Percentiles rank a stretch among this genome's conserved stretches.
Conservation (phyloP, 2,329 filamentous ascomycete genomes). For the Aspergillus floridensis region DNA sequence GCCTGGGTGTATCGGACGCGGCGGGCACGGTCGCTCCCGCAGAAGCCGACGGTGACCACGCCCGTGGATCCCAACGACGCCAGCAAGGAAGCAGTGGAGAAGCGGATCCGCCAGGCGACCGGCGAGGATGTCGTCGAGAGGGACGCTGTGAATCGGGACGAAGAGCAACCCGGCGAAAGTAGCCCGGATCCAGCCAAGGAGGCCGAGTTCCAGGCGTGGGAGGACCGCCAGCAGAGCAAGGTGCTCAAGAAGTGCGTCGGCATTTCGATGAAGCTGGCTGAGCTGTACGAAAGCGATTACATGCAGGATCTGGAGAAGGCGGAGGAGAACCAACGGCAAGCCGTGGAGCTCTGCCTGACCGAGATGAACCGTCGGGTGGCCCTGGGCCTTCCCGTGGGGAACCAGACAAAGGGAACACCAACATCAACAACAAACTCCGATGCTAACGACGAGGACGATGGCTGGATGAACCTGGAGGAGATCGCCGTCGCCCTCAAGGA, state of each 20-base stretch:
- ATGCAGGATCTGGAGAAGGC: slow-evolving; percentile 71
- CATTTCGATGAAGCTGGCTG: slow-evolving; percentile 78
- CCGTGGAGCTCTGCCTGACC: slow-evolving; percentile 73
- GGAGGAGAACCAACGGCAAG: slow-evolving; percentile 73
- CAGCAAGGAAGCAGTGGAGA: no score
- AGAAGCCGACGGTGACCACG: slow-evolving; percentile 24
- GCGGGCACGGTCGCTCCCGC: slow-evolving; percentile 18
- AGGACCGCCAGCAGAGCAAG: slow-evolving; percentile 54
- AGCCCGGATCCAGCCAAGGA: not conserved
- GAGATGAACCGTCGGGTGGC: slow-evolving; percentile 68
- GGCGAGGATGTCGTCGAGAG: no score
- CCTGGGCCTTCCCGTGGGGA: slow-evolving; percentile 65
- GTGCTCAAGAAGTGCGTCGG: slow-evolving; percentile 71
- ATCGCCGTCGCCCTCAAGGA: slow-evolving; percentile 48
- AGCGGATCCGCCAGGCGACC: no score
- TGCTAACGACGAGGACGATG: slow-evolving; percentile 32
- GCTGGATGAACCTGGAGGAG: slow-evolving; percentile 41
- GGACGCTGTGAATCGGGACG: no score
- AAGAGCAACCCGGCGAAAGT: not conserved
- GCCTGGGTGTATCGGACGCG: slow-evolving; percentile 35
- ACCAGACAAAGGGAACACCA: slow-evolving; percentile 40
- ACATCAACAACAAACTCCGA: not conserved
- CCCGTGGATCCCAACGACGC: slow-evolving; percentile 20
- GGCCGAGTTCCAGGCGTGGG: not conserved
- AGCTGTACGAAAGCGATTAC: slow-evolving; percentile 75